Base-by-base conservation (phyloP, 2,329 filamentous ascomycete species). In the Cordyceps pruinosa region DNA sequence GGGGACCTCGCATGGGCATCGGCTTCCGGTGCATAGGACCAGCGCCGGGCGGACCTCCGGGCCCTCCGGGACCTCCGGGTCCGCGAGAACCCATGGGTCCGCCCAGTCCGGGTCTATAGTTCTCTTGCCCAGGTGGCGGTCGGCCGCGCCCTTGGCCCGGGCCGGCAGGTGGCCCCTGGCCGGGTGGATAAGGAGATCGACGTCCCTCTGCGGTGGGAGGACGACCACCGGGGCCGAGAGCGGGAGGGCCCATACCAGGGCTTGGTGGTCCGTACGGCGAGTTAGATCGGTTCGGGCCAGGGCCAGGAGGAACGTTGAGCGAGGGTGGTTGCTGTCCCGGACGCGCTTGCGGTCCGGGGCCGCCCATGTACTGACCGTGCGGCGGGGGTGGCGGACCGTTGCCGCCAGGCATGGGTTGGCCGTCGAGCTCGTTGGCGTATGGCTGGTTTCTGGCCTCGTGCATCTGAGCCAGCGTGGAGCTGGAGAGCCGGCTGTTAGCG, bases 401-500 rank as follows among this genome's bases (percentile, higher is more conserved):
- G 25, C 34, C 19, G 45, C 34, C 35, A 10, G 37, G 47, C 39
- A 57, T 47, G 26, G 56, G 25, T 13, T 57, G 56, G 10, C 56
- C 56, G 19, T 57, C 48, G 30, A 57, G 47, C n/a, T 59, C 57
- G 19, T 50, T 56, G 52, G 28, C 49, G 56, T 57, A 48, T 39
- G 59, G 17, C 13, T 44, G 30, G 34, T 52, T 59, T 34, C 51
- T 21, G 12, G 61, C 82, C 55, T 82, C 83, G 46, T 87, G 88
- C 62, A 97, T 78, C 68, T 97, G 90, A 45, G 86, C 81, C 46
- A 97, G 77, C 1, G 93, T 97, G 1, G 85, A 85, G 63, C 80
- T 82, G 26, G 94, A 96, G 69, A 97, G 85, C 23, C 90, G 86
- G 63, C 87, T 91, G 64, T 90, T 94, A 52, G 89, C 90, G 61